Evolutionary conservation across 2,329 filamentous ascomycete species (phyloP).

Genomic region (Phymatotrichopsis omnivora): DNA sequence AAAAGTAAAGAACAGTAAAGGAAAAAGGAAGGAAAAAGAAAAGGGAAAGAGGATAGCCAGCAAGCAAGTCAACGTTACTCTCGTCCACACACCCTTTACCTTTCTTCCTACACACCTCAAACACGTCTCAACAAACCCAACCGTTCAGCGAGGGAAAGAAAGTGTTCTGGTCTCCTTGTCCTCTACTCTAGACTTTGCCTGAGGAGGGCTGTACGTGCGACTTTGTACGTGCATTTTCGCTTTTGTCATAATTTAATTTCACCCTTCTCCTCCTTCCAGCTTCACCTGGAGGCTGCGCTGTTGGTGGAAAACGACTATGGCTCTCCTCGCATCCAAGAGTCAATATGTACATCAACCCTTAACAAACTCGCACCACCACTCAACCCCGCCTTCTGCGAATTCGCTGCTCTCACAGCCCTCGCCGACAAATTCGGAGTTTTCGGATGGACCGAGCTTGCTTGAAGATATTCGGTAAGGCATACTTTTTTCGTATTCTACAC

Average conservation of each 20-base stretch:
- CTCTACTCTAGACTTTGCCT: slow-evolving; percentile 12
- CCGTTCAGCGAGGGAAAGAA: too few species aligned
- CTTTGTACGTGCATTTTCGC: slow-evolving; percentile 4
- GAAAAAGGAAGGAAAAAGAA: too few species aligned
- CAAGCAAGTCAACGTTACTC: too few species aligned
- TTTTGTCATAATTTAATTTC: slow-evolving; percentile 6
- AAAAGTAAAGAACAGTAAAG: too few species aligned
- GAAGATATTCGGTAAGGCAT: slow-evolving; percentile 30
- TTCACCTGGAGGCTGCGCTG: slow-evolving; percentile 7
- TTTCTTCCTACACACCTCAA: too few species aligned
- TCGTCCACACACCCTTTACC: too few species aligned
- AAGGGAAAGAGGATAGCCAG: too few species aligned
- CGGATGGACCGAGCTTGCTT: slow-evolving; percentile 27
- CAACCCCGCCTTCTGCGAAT: slow-evolving; percentile 26
- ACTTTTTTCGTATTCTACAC: background rate
- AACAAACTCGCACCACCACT: slow-evolving; percentile 27
- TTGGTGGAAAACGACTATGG: slow-evolving; percentile 27
- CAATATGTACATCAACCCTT: slow-evolving; percentile 28
- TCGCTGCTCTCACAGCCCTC: slow-evolving; percentile 28
- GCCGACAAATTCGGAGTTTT: slow-evolving; percentile 31
- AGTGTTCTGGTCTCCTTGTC: slow-evolving; percentile 11
- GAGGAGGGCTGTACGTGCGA: too few species aligned
- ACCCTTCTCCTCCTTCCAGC: slow-evolving; percentile 3
- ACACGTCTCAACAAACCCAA: too few species aligned
- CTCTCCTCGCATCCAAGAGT: slow-evolving; percentile 31